These are phyloP conservation scores for Gyrodon lividus DNA, from an alignment of 768 basidiomycete species.

Conservation along the genomic window DNA sequence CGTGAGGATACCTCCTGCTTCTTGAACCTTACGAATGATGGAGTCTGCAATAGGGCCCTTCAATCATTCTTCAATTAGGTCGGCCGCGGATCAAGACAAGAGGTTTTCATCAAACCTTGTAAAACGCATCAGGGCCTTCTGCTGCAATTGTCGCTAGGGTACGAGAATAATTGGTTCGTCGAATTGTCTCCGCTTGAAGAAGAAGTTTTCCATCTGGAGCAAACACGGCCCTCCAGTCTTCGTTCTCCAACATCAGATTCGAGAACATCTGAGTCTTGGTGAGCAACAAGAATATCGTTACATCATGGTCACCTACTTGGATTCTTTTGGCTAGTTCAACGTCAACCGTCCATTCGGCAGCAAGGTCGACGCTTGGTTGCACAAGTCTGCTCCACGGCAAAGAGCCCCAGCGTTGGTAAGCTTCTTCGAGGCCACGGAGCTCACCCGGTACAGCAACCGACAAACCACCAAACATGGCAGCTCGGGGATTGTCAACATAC, in stretches of 20 bases:
- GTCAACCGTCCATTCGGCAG: slow-evolving; percentile 77
- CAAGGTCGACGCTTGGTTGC: slow-evolving; percentile 70
- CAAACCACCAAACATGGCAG: slow-evolving; percentile 73
- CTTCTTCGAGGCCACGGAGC: slow-evolving; percentile 81
- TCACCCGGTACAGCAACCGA: slow-evolving; percentile 92
- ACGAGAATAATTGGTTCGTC: slow-evolving; percentile 69
- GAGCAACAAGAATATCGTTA: neutral
- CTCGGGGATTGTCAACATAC: slow-evolving; percentile 57
- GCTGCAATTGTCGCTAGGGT: slow-evolving; percentile 74
- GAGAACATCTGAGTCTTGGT: slow-evolving; percentile 38
- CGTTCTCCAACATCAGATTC: slow-evolving; percentile 58
- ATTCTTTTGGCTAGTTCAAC: slow-evolving; percentile 74
- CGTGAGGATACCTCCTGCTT: slow-evolving; percentile 78
- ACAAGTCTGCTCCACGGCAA: slow-evolving; percentile 79
- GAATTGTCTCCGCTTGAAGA: slow-evolving; percentile 71
- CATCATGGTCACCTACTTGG: slow-evolving; percentile 43
- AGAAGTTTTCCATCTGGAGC: slow-evolving; percentile 73
- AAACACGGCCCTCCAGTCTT: slow-evolving; percentile 83
- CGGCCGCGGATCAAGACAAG: slow-evolving; percentile 5
- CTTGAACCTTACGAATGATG: slow-evolving; percentile 65
- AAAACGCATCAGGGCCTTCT: slow-evolving; percentile 80
- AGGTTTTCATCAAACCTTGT: slow-evolving; percentile 49
- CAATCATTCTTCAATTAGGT: slow-evolving; percentile 14
- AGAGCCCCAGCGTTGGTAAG: slow-evolving; percentile 78
- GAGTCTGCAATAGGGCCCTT: slow-evolving; percentile 82